Percentiles rank a stretch among this genome's conserved stretches.
Conservation (phyloP, 805 yeast genomes). For the Yarrowia sp. region DNA sequence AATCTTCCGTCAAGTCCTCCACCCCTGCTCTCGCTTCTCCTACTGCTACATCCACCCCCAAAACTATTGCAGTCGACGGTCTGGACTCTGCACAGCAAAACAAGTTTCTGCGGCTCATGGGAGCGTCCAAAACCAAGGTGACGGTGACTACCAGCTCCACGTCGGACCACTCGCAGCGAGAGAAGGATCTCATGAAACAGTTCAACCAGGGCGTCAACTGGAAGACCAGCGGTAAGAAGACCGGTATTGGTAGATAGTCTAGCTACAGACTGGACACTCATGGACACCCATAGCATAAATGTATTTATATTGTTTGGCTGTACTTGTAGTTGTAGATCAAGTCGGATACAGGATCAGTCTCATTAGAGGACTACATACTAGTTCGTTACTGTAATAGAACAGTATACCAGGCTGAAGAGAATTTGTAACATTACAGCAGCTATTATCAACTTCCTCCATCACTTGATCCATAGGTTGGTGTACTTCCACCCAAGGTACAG, state of each 20-base stretch:
- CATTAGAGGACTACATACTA: too few species aligned
- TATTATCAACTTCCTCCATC: too few species aligned
- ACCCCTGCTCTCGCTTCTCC: neutral
- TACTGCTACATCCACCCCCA: neutral
- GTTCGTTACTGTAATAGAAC: too few species aligned
- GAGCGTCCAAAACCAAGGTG: conserved; percentile 30
- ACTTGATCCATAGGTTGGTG: too few species aligned
- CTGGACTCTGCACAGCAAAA: conserved; percentile 31
- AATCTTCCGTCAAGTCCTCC: neutral
- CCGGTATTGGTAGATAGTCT: conserved; percentile 30
- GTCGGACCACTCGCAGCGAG: neutral
- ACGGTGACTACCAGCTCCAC: conserved; percentile 8
- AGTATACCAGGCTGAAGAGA: too few species aligned
- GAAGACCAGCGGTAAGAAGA: conserved; percentile 29
- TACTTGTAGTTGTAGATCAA: too few species aligned
- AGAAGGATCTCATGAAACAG: conserved; percentile 31
- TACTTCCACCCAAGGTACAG: too few species aligned
- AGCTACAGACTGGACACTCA: neutral
- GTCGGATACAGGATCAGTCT: too few species aligned
- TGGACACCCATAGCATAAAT: too few species aligned
- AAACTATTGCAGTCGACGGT: conserved; percentile 29
- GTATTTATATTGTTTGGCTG: neutral
- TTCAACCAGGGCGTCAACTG: conserved; percentile 31
- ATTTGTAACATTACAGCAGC: too few species aligned
- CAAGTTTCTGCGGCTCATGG: conserved; percentile 34